These are phyloP conservation scores for Fusarium cicatricum DNA, from an alignment of 2,329 filamentous ascomycete species.

Conservation along the genomic window DNA sequence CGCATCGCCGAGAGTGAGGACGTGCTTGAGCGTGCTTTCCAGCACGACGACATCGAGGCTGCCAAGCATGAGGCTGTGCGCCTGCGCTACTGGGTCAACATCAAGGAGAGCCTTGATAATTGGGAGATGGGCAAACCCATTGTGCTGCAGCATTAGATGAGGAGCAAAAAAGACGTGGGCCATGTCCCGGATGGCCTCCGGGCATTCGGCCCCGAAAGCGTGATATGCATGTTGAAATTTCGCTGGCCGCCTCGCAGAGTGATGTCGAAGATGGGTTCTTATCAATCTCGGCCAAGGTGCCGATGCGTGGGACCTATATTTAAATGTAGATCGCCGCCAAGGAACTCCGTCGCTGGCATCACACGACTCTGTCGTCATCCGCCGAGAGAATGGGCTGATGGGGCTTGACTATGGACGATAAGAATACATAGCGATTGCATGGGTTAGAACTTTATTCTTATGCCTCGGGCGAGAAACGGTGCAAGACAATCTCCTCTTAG, in stretches of 20 bases:
- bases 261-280: not conserved
- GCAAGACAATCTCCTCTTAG: not conserved
- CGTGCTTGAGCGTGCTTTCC: constrained; percentile 71
- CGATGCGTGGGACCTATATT: not conserved
- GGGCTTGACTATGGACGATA: constrained; percentile 1
- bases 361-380: constrained; percentile 11
- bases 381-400: constrained; percentile 8
- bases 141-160: constrained; percentile 58
- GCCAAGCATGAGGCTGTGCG: constrained; percentile 78
- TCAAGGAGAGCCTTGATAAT: constrained; percentile 78
- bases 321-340: not conserved
- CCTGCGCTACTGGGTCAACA: constrained; percentile 90
- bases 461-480: not conserved
- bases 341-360: constrained; percentile 7
- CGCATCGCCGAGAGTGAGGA: constrained; percentile 71
- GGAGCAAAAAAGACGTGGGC: not conserved
- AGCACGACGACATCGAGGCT: constrained; percentile 66
- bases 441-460: not conserved
- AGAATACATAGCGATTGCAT: not conserved
- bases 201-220: constrained; percentile 1
- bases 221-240: not conserved
- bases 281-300: constrained; percentile 1
- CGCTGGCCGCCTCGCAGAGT: not conserved
- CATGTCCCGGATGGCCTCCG: not conserved
- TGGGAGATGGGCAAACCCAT: constrained; percentile 82